These are phyloP conservation scores for Tillandsia leiboldiana DNA, from an alignment of 176 grass and related monocot species.

Conservation along the genomic window DNA sequence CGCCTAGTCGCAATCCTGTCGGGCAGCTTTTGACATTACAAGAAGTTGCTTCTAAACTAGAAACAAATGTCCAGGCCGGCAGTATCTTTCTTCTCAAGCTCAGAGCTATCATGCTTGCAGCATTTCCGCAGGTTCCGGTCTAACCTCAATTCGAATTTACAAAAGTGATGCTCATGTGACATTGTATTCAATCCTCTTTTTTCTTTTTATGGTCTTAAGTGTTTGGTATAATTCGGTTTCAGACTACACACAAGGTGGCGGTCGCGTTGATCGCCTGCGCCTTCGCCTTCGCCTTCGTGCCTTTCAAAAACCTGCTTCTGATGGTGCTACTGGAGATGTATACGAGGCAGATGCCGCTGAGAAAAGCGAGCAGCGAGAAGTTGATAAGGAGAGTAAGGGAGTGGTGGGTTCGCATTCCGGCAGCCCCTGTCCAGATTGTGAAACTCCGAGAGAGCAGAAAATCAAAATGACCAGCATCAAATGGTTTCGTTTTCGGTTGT, in stretches of 20 bases:
- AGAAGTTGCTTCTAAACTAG: slow-evolving; percentile 63
- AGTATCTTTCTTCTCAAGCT: slow-evolving; percentile 92
- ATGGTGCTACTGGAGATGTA: slow-evolving; percentile 58
- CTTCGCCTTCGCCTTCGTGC: slow-evolving; percentile 38
- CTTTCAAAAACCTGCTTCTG: slow-evolving; percentile 38
- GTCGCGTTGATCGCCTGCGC: slow-evolving; percentile 17
- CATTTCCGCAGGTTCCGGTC: slow-evolving; percentile 54
- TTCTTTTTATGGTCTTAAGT: background rate
- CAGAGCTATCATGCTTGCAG: slow-evolving; percentile 69
- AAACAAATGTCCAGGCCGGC: slow-evolving; percentile 55
- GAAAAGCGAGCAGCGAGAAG: slow-evolving; percentile 82
- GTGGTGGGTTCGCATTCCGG: slow-evolving; percentile 83
- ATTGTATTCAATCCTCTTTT: background rate
- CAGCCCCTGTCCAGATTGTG: slow-evolving; percentile 58
- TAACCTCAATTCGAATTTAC: background rate
- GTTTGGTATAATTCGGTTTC: background rate
- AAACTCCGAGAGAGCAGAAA: slow-evolving; percentile 34
- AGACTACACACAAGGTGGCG: slow-evolving; percentile 71
- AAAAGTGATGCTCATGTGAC: background rate
- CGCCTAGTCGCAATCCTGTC: slow-evolving; percentile 46
- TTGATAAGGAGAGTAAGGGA: slow-evolving; percentile 66
- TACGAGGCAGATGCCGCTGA: slow-evolving; percentile 82
- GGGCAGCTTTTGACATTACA: slow-evolving; percentile 70
- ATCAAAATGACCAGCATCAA: slow-evolving; percentile 25
- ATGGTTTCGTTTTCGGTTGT: background rate